Conservation (phyloP, 2,329 filamentous ascomycete species). For the Leptographium lundbergii region DNA sequence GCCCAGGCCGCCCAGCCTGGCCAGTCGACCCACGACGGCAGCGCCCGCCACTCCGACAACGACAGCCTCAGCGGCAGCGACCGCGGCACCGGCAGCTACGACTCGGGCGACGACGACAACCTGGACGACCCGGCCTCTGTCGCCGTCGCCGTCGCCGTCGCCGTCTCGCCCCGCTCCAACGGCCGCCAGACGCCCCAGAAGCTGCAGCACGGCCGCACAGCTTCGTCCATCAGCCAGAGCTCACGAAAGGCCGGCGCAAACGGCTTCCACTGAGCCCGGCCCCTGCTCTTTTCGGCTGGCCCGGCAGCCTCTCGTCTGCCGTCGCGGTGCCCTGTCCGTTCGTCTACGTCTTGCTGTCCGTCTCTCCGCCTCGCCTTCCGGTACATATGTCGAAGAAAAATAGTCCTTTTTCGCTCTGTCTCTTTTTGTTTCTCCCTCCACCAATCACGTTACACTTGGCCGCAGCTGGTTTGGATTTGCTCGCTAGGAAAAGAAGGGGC, state of each 20-base stretch:
- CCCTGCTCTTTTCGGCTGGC: not conserved
- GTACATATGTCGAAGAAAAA: too few relatives aligned
- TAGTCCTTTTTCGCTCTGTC: too few relatives aligned
- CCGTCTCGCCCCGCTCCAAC: not conserved
- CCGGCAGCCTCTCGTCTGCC: not conserved
- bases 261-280: not conserved
- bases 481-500: too few relatives aligned
- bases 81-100: not conserved
- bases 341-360: too few relatives aligned
- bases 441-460: too few relatives aligned
- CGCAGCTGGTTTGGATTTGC: too few relatives aligned
- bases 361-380: not conserved
- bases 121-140: not conserved
- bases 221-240: constrained; percentile 1
- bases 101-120: not conserved
- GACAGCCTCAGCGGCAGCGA: constrained; percentile 16
- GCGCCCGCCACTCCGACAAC: too few relatives aligned
- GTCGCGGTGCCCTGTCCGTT: too few relatives aligned
- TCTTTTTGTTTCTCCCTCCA: too few relatives aligned
- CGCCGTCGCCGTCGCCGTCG: not conserved
- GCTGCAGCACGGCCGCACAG: constrained; percentile 1
- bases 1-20: not conserved
- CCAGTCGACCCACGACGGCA: too few relatives aligned
- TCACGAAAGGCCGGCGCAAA: constrained; percentile 2
- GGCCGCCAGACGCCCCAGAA: not conserved